Evolutionary conservation across 495 filamentous ascomycete genomes (phyloP).

Genomic region (Trichoderma reesei): DNA sequence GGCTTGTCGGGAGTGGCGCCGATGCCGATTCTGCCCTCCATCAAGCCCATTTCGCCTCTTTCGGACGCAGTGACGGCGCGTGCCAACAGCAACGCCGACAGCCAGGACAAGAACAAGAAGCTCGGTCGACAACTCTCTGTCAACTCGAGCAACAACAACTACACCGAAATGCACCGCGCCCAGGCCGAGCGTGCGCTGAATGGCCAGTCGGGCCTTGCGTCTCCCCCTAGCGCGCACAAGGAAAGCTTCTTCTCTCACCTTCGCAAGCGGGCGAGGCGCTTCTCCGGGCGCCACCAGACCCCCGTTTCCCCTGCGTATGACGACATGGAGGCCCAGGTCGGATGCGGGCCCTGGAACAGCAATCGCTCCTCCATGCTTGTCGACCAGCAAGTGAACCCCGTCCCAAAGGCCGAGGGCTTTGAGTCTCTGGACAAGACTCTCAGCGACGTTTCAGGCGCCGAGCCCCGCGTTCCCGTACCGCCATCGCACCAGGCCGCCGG

Average conservation of each 20-base stretch:
- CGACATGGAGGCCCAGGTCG: conserved; percentile 84
- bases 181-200: conserved; percentile 87
- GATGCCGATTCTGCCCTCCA: conserved; percentile 96
- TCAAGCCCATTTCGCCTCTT: conserved; percentile 86
- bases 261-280: conserved; percentile 81
- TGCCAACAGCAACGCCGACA: conserved; percentile 41
- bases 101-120: conserved; percentile 66
- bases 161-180: conserved; percentile 73
- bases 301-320: conserved; percentile 64
- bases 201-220: conserved; percentile 59
- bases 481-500: conserved; percentile 43
- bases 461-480: conserved; percentile 44
- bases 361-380: conserved; percentile 77
- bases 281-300: conserved; percentile 82
- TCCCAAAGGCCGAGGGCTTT: conserved; percentile 50
- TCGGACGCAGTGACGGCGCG: conserved; percentile 89
- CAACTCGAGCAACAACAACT: conserved; percentile 88
- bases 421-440: conserved; percentile 72
- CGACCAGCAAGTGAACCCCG: conserved; percentile 47
- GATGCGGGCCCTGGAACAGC: conserved; percentile 71
- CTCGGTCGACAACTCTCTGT: conserved; percentile 92
- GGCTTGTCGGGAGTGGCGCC: conserved; percentile 74
- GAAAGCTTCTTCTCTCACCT: conserved; percentile 98
- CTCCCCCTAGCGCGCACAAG: conserved; percentile 60
- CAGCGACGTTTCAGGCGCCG: conserved; percentile 56